Evolutionary conservation across 2,329 filamentous ascomycete genomes (phyloP).

Genomic region (Fusarium xyrophilum): DNA sequence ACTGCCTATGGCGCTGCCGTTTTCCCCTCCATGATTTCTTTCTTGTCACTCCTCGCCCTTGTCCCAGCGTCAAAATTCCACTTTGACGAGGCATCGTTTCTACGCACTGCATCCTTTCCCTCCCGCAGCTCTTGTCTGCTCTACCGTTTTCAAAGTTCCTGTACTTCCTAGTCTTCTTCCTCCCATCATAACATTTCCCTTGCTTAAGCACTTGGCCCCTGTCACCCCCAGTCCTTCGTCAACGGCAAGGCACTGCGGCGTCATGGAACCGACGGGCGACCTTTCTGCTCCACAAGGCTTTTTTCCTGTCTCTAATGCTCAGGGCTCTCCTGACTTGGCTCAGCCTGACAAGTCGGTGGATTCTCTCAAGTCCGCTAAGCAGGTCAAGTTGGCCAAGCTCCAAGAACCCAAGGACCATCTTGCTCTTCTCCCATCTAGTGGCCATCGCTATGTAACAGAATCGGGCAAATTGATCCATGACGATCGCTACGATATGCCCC

Average conservation of each 20-base stretch:
- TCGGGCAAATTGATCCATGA: constrained; percentile 11
- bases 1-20: constrained; percentile 6
- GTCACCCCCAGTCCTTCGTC: not conserved
- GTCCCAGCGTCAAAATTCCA: constrained; percentile 6
- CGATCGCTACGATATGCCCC: constrained; percentile 20
- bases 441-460: constrained; percentile 21
- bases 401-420: constrained; percentile 22
- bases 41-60: constrained; percentile 14
- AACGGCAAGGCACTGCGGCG: not conserved
- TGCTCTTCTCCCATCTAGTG: not conserved
- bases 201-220: not conserved
- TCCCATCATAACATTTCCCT: not conserved
- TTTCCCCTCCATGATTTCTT: not conserved
- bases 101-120: constrained; percentile 2
- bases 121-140: constrained; percentile 10
- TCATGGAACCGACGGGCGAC: constrained; percentile 7
- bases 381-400: constrained; percentile 15
- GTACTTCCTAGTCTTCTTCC: not conserved
- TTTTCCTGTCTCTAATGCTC: constrained; percentile 14
- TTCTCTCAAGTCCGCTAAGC: not conserved
- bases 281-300: constrained; percentile 6
- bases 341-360: not conserved
- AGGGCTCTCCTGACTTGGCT: constrained; percentile 2
- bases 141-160: not conserved
- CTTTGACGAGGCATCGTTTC: constrained; percentile 2